Base-by-base conservation (phyloP, 2,329 filamentous ascomycete genomes). In the Fusarium stilboides region DNA sequence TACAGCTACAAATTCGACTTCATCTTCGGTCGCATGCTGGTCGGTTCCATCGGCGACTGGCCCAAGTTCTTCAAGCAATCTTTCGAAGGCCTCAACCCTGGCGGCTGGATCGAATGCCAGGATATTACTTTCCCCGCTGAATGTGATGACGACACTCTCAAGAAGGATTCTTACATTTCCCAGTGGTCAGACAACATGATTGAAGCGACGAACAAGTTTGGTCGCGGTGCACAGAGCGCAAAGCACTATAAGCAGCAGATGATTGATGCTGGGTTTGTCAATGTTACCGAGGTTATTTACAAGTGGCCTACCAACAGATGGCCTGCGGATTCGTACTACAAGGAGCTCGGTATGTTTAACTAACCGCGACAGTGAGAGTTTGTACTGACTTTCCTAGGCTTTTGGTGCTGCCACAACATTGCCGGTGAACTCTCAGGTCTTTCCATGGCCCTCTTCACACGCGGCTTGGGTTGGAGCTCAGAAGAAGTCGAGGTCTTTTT, bases 221-320 rank as follows among this genome's bases (percentile, higher is more conserved):
- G 76, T 1, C 76, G 80, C 3, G 69, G 75, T 2, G 70, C 76
- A 10, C 74, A 79, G 34, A 77, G 75, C 22, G 76, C 74, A 1
- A 69, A 69, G 1, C 44, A 57, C 1, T 80, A 79, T 50, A 76
- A 75, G 51, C 65, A 76, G 42, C 80, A 82, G 55, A 79, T 89
- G 69, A 75, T 78, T 5, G 83, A 84, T 14, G 85, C 83, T 0
- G 88, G 88, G 1, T 89, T 89, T 65, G 77, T 80, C 44, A 81
- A 88, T 55, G 82, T 89, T 0, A 76, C 76, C 0, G 83, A 87
- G 70, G 76, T 80, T 3, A 70, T 84, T 8, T 84, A 80, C 69
- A 85, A 83, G 73, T 83, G 86, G 77, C 86, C 86, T 1, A 80
- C 80, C 34, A 86, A 84, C 68, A 74, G 79, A 13, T 89, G 87